These are phyloP conservation scores for Arthrobotrys megalospora DNA, from an alignment of 2,329 filamentous ascomycete species.

Conservation along the genomic window DNA sequence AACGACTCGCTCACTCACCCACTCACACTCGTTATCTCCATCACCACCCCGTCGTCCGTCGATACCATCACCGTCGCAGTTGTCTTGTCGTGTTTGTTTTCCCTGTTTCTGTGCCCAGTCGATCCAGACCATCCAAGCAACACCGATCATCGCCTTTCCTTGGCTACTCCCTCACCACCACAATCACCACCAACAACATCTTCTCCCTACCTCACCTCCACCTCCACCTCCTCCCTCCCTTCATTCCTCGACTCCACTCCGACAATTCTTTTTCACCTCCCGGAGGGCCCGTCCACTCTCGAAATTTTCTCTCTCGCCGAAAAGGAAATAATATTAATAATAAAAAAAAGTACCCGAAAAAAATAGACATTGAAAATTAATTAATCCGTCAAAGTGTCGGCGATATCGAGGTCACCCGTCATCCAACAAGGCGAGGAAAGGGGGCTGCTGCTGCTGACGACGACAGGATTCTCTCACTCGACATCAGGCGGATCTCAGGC, in stretches of 20 bases:
- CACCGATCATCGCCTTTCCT: slow-evolving; percentile 59
- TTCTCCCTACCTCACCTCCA: slow-evolving; percentile 20
- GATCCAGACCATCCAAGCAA: slow-evolving; percentile 55
- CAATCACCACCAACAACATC: slow-evolving; percentile 37
- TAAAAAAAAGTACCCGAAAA: slow-evolving; percentile 4
- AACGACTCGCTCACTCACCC: neutral
- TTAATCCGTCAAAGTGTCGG: slow-evolving; percentile 58
- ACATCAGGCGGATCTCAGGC: slow-evolving; percentile 13
- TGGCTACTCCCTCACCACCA: slow-evolving; percentile 51
- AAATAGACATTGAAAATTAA: neutral
- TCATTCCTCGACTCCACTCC: slow-evolving; percentile 39
- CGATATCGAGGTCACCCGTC: slow-evolving; percentile 54
- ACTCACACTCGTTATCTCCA: slow-evolving; percentile 29
- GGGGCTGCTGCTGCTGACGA: slow-evolving; percentile 35
- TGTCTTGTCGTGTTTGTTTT: slow-evolving; percentile 32
- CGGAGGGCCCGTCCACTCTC: slow-evolving; percentile 5
- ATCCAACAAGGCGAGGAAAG: slow-evolving; percentile 40
- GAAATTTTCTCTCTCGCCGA: neutral
- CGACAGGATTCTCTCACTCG: slow-evolving; percentile 45
- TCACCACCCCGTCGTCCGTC: neutral
- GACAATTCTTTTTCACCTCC: slow-evolving; percentile 33
- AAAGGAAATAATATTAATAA: neutral
- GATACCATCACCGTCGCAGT: neutral
- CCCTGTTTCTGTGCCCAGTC: slow-evolving; percentile 37
- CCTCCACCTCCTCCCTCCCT: too few species aligned